Evolutionary conservation across 306 rosid genomes (phyloP).

Genomic region (Argentina anserina): DNA sequence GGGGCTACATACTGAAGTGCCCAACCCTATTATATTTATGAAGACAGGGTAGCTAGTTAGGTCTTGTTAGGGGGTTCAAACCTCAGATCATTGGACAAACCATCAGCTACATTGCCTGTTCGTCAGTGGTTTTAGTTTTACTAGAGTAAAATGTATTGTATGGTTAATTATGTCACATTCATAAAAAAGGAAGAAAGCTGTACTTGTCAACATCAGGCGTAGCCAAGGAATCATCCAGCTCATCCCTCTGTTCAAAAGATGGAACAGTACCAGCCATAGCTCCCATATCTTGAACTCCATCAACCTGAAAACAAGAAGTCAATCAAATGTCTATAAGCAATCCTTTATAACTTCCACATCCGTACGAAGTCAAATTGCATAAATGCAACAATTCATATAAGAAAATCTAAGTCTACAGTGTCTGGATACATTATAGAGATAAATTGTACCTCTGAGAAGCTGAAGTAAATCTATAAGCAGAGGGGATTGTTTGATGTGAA

Average conservation of each 20-base stretch:
- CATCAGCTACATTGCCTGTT: not conserved
- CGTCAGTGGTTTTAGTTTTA: not conserved
- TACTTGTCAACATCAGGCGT: constrained; percentile 83
- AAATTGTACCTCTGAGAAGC: not conserved
- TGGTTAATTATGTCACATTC: not conserved
- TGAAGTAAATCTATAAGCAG: not conserved
- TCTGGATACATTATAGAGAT: not conserved
- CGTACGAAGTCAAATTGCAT: not conserved
- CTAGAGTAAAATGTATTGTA: not conserved
- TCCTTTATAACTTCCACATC: not conserved
- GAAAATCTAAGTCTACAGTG: not conserved
- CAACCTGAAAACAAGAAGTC: constrained; percentile 47
- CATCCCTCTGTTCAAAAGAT: constrained; percentile 58
- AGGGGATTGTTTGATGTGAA: too few relatives aligned
- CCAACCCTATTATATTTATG: not conserved
- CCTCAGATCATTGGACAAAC: not conserved
- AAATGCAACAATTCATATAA: not conserved
- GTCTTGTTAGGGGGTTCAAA: not conserved
- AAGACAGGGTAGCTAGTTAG: not conserved
- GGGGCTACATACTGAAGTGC: not conserved
- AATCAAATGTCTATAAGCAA: not conserved
- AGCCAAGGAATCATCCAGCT: constrained; percentile 69
- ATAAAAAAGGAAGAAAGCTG: not conserved
- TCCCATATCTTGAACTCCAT: constrained; percentile 73
- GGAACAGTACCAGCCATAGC: constrained; percentile 49